These are phyloP conservation scores for Mitragyna speciosa DNA, from an alignment of 257 asterid genomes.

Conservation along the genomic window DNA sequence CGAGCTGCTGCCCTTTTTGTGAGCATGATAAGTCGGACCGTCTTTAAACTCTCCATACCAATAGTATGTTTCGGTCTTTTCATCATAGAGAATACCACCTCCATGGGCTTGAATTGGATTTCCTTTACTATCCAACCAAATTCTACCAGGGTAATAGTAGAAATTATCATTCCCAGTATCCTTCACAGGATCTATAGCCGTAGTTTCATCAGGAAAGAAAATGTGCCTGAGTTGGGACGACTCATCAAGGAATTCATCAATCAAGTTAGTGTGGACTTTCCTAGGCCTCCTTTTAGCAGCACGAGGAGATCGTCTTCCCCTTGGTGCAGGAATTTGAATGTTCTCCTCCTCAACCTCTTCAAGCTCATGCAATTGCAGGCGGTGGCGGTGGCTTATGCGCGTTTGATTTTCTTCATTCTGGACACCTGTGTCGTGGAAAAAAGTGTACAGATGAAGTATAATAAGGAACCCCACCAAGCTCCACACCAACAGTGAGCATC, in stretches of 20 bases:
- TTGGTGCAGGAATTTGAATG: conserved; percentile 74
- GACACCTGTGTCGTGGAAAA: conserved; percentile 35
- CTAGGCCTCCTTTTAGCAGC: conserved; percentile 84
- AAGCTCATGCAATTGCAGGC: conserved; percentile 56
- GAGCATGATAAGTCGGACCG: conserved; percentile 96
- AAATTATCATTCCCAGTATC: conserved; percentile 48
- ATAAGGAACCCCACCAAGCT: conserved; percentile 65
- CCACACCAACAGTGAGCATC: conserved; percentile 62
- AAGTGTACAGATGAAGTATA: conserved; percentile 57
- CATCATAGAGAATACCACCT: conserved; percentile 90
- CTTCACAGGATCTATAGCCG: conserved; percentile 60
- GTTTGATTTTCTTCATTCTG: conserved; percentile 29
- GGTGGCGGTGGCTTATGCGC: conserved; percentile 27
- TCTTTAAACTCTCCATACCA: conserved; percentile 99
- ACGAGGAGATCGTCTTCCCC: conserved; percentile 81
- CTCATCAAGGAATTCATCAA: conserved; percentile 89
- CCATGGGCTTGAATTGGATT: conserved; percentile 99
- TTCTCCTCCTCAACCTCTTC: conserved; percentile 84
- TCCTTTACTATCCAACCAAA: conserved; percentile 94
- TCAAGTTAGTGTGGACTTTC: conserved; percentile 52
- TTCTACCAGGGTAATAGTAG: conserved; percentile 73
- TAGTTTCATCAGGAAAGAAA: conserved; percentile 64
- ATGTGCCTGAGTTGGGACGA: conserved; percentile 76
- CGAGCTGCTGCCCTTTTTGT: conserved; percentile 92
- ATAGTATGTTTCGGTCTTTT: conserved; percentile 59